Base-by-base conservation (phyloP, 495 filamentous ascomycete genomes). In the Penicillium verhagenii region DNA sequence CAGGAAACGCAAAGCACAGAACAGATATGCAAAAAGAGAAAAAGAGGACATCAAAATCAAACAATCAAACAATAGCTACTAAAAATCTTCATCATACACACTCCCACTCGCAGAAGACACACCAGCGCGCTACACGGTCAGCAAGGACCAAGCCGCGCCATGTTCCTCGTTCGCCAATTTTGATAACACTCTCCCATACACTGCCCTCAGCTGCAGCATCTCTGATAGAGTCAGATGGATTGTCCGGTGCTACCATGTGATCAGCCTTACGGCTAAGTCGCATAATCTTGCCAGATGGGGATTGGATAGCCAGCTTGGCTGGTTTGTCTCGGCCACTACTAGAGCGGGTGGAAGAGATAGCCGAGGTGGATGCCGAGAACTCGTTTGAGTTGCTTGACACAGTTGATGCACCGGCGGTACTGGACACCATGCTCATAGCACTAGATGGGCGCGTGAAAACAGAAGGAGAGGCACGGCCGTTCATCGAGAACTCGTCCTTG, bases 161-260 rank as follows among this genome's bases (percentile, higher is more conserved):
- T 23, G 86, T 81, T 0, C 94, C 94, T 24, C 86, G 79, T 66
- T 98, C 94, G 0, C 90, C 90, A 70, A 93, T 91, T 76, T 98
- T 98, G 70, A 98, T 96, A 40, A 97, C 94, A 6, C 93, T 98
- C 73, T 98, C 94, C 95, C 95, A 98, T 0, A 87, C 82, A 42
- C 88, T 90, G 13, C 91, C 90, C 50, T 92, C 90, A 5, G 84
- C 86, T 0, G 69, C 72, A 13, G 83, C 85, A 44, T 82, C 85
- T 6, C 63, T 74, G 43, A 67, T 61, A 29, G 72, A 71, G 38
- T 74, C 69, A 20, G 67, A 67, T 38, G 75, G 72, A 25, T 70
- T 70, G 14, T 76, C 76, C 10, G 73, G 68, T 47, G 77, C 67
- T 38, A 81, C 75, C 60, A 76, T 81, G 40, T 82, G 81, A 39